Evolutionary conservation across 75 land plant species (phyloP), one percentile per base, ranked within the genome.

Genomic region (Sequoia sempervirens): DNA sequence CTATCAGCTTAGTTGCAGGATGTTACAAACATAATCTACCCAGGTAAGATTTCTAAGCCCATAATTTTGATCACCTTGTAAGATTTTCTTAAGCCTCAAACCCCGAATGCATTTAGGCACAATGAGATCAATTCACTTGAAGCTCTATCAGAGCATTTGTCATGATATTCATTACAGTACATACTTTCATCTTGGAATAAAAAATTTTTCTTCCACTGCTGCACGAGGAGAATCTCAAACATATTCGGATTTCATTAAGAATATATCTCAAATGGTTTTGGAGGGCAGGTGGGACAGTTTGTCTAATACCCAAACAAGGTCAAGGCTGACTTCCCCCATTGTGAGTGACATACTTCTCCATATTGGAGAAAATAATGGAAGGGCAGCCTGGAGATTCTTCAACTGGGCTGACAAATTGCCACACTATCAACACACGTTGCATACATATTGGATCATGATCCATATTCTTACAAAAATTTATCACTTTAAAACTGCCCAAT

Each of bases 391-490:
- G 87, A 46, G 79, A 10, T 92, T 92, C 88, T 92, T 86, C 83
- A 89, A 85, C 52, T 93, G 89, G 92, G 80, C 69, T 20, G 83
- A 87, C 14, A 82, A 82, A 17, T 54, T 85, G 26, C 89, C 93
- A 6, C 70, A 84, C 38, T 87, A 83, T 41, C 82, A 80, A 53
- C 91, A 87, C 46, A 87, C 93, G 41, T 74, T 88, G 47, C 85
- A 88, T 38, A 54, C 89, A 40, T 54, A 82, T 13, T 93, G 93
- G 90, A 84, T 89, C 82, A 90, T 91, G 89, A 73, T 93, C 69
- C 86, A 81, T 64, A 47, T 88, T 20, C 90, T 93, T 23, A 81
- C 95, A 32, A 85, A 78, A 53, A 80, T 81, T 40, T 81, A 81
- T 9, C 85, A 86, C 18, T 90, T 88, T 85, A 82, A 81, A 37